These are phyloP conservation scores for Lactarius akahatsu DNA, from an alignment of 768 basidiomycete species.

Conservation along the genomic window DNA sequence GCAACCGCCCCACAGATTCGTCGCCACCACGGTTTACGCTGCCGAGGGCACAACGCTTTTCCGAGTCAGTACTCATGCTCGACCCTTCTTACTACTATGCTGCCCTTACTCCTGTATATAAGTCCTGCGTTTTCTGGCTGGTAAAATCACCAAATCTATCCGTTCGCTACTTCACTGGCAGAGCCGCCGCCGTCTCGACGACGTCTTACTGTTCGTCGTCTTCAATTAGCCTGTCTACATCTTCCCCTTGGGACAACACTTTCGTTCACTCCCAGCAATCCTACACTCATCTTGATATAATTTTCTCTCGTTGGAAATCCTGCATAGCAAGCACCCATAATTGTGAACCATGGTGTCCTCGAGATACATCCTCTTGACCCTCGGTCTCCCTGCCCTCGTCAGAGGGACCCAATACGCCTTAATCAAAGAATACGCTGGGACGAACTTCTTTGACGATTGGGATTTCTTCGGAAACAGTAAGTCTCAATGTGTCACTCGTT, in stretches of 20 bases:
- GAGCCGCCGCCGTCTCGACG: too few relatives aligned
- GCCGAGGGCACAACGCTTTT: background rate
- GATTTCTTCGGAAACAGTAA: constrained; percentile 25
- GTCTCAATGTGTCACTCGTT: background rate
- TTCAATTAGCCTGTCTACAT: too few relatives aligned
- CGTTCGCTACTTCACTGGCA: too few relatives aligned
- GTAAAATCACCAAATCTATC: background rate
- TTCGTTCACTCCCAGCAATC: too few relatives aligned
- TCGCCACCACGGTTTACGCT: too few relatives aligned
- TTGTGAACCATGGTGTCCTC: constrained; percentile 1
- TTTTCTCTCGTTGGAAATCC: background rate
- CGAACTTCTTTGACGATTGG: constrained; percentile 27
- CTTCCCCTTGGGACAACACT: too few relatives aligned
- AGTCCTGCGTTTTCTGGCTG: background rate
- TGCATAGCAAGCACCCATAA: background rate
- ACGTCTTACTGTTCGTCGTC: too few relatives aligned
- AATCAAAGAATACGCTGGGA: constrained; percentile 22
- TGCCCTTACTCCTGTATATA: background rate
- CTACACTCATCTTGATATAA: background rate
- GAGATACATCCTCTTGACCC: constrained; percentile 1
- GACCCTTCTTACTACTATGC: background rate
- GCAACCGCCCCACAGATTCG: background rate
- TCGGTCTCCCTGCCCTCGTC: constrained; percentile 15
- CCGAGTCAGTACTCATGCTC: background rate
- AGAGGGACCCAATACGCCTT: constrained; percentile 14